Percentiles rank a stretch among this genome's conserved stretches.
Conservation (phyloP, 2,329 filamentous ascomycete genomes). For the Xylaria sp. region DNA sequence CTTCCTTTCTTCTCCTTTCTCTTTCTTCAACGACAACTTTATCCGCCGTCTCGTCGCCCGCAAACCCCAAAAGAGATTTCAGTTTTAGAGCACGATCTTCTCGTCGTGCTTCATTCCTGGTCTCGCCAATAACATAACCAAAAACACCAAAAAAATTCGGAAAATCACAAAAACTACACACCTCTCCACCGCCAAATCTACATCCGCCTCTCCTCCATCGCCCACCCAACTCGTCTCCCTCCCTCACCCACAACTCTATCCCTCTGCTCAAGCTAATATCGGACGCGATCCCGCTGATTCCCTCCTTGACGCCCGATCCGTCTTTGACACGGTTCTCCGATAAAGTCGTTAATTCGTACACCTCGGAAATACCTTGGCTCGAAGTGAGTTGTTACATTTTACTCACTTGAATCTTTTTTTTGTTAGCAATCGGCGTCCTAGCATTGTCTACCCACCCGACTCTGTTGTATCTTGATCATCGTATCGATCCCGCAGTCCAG, state of each 20-base stretch:
- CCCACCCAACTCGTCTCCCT: slow-evolving; percentile 14
- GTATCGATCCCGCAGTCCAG: slow-evolving; percentile 30
- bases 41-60: slow-evolving; percentile 57
- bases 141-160: slow-evolving; percentile 69
- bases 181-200: slow-evolving; percentile 37
- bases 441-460: slow-evolving; percentile 39
- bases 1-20: slow-evolving; percentile 52
- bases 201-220: slow-evolving; percentile 25
- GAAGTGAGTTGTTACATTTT: slow-evolving; percentile 38
- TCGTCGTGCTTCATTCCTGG: slow-evolving; percentile 67
- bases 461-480: slow-evolving; percentile 38
- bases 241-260: slow-evolving; percentile 13
- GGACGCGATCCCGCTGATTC: slow-evolving; percentile 23
- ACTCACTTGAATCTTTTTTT: slow-evolving; percentile 29
- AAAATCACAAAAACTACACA: slow-evolving; percentile 60
- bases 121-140: slow-evolving; percentile 62
- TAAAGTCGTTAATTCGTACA: slow-evolving; percentile 30
- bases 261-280: slow-evolving; percentile 20
- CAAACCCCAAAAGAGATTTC: slow-evolving; percentile 61
- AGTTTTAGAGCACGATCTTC: slow-evolving; percentile 60
- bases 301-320: slow-evolving; percentile 23
- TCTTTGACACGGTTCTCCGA: slow-evolving; percentile 31
- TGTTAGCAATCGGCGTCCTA: slow-evolving; percentile 37
- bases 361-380: slow-evolving; percentile 29
- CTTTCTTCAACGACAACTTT: slow-evolving; percentile 58